These are phyloP conservation scores for Neurospora hispaniola DNA, from an alignment of 495 filamentous ascomycete species.

Conservation along the genomic window DNA sequence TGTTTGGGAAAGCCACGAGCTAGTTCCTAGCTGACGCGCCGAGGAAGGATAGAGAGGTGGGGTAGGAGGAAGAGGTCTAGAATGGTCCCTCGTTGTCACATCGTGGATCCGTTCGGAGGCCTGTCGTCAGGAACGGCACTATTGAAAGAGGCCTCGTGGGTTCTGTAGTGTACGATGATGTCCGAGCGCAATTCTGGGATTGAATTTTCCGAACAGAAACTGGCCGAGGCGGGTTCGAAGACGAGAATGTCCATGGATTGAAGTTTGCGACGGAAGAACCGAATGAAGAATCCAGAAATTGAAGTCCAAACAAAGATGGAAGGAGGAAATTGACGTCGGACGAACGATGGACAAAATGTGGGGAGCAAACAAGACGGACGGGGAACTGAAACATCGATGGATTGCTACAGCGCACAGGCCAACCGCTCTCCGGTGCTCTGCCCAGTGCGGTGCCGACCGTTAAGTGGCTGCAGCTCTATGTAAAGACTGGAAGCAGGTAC, in stretches of 20 bases:
- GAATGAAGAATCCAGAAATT: background rate
- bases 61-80: background rate
- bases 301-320: background rate
- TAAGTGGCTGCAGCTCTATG: background rate
- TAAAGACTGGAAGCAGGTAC: background rate
- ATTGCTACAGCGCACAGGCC: background rate
- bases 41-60: background rate
- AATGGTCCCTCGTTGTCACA: background rate
- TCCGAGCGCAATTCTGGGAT: no score
- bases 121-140: background rate
- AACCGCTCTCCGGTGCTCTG: background rate
- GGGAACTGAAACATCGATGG: no score
- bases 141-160: background rate
- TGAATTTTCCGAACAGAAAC: no score
- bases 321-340: background rate
- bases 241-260: no score
- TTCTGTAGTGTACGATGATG: no score
- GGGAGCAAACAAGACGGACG: no score
- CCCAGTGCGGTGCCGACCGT: background rate
- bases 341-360: background rate
- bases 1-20: background rate
- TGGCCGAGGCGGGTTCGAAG: no score
- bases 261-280: background rate
- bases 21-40: background rate
- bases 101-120: background rate